Conservation (phyloP, 129 eudicot species). For the Lactuca saligna region DNA sequence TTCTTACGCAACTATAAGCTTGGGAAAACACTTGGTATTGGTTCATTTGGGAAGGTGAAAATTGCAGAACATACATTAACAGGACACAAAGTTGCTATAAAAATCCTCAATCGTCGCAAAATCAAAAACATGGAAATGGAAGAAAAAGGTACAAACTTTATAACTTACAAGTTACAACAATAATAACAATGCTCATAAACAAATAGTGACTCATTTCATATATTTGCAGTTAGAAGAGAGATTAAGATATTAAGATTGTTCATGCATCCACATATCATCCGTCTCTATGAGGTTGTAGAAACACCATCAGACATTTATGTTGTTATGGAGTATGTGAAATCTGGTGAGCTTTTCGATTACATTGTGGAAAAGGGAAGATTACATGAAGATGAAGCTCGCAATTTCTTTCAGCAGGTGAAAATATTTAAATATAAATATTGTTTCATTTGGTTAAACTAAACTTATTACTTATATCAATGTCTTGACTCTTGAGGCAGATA, state of each 20-base stretch:
- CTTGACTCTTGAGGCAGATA: conserved; percentile 49
- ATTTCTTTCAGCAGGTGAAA: conserved; percentile 78
- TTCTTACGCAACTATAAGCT: conserved; percentile 76
- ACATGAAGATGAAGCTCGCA: conserved; percentile 92
- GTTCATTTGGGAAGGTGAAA: conserved; percentile 94
- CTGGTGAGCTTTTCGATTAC: conserved; percentile 81
- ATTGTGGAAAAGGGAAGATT: conserved; percentile 90
- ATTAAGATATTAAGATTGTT: conserved; percentile 70
- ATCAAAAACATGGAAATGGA: conserved; percentile 93
- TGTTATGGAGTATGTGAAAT: conserved; percentile 80
- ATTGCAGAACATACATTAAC: conserved; percentile 82
- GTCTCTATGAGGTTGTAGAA: conserved; percentile 83
- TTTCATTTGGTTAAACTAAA: background rate
- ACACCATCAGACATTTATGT: conserved; percentile 67
- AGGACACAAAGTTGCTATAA: conserved; percentile 86
- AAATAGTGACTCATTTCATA: background rate
- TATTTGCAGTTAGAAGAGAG: conserved; percentile 71
- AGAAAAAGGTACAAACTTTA: conserved; percentile 63
- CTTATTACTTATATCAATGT: background rate
- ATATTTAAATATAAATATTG: background rate
- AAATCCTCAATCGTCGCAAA: conserved; percentile 85
- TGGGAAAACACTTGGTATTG: conserved; percentile 93
- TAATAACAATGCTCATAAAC: background rate
- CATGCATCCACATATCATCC: conserved; percentile 87
- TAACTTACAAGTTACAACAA: background rate